Evolutionary conservation across 495 filamentous ascomycete genomes (phyloP), one percentile per base, ranked within the genome.

Genomic region (Penicillium paxilli): DNA sequence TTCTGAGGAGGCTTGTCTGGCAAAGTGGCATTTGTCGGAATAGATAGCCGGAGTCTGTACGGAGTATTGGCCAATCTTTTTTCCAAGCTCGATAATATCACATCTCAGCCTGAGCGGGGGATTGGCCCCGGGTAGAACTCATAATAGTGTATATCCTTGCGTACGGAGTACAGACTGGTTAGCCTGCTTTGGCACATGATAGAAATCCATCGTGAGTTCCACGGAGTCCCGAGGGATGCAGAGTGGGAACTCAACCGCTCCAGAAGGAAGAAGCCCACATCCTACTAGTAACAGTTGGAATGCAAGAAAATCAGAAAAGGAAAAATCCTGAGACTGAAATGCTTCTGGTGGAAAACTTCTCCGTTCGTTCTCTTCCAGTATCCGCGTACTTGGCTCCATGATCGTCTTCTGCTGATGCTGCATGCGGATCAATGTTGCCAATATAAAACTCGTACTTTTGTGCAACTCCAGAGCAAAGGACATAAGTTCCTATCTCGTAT

Each of bases 341-440:
- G 37, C 30, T 59, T 24, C 25, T 21, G 12, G 41, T 55, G 52
- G 55, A 59, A 35, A 41, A 41, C 11, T 57, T 63, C 47, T 57
- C 55, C 62, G 50, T 38, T 26, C 28, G 19, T 24, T 21, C 16
- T 38, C 44, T 28, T 23, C n/a, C 45, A 35, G 32, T 37, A 26
- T n/a, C n/a, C n/a, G 19, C 14, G 19, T 32, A 12, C 26, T 9
- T 24, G 23, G 37, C n/a, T 9, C 41, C 4, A 12, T n/a, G 40
- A 16, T 45, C n/a, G 22, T 20, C 20, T 1, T 19, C 1, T 28
- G 9, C 22, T 32, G 22, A 12, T 20, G 24, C 17, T 25, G 26
- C 14, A 28, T 2, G 24, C 17, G 11, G 23, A 26, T 23, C 5
- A 30, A 38, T 8, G 35, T 17, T 38, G n/a, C n/a, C n/a, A 14